A percentile compares a stretch with the other conserved stretches of the same genome.
Evolutionary conservation across 129 eudicot genomes (phyloP).

Genomic region (Escallonia rubra): DNA sequence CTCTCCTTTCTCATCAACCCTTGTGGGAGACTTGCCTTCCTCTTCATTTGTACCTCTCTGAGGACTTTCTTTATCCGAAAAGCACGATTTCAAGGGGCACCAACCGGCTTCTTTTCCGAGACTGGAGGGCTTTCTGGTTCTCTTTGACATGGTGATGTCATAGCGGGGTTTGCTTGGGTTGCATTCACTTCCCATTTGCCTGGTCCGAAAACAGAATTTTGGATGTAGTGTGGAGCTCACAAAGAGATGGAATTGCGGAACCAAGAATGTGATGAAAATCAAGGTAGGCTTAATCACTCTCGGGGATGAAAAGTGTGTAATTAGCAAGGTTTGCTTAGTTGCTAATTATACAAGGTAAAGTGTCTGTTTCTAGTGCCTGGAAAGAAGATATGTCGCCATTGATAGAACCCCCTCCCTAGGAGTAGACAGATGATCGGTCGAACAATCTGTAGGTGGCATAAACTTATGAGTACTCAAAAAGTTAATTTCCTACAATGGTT

Average conservation of each 20-base stretch:
- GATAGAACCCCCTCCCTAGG: background rate
- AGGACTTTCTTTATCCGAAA: constrained; percentile 6
- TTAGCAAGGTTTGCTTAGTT: constrained; percentile 26
- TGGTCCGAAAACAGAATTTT: background rate
- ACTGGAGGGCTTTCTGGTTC: constrained; percentile 46
- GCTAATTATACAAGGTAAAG: constrained; percentile 7
- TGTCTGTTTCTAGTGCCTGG: constrained; percentile 17
- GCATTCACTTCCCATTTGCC: constrained; percentile 48
- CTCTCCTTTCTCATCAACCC: constrained; percentile 11
- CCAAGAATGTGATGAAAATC: constrained; percentile 6
- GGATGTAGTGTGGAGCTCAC: constrained; percentile 1
- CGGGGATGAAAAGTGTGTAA: constrained; percentile 16
- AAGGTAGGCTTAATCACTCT: background rate
- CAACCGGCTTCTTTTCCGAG: constrained; percentile 1
- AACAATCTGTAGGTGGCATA: too few species aligned
- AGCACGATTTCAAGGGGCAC: background rate
- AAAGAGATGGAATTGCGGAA: background rate
- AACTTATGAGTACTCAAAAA: too few species aligned
- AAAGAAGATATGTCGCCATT: background rate
- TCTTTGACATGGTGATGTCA: constrained; percentile 60
- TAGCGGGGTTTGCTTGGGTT: constrained; percentile 34
- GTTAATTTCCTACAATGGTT: too few species aligned
- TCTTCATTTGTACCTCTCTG: constrained; percentile 13
- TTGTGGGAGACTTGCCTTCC: background rate
- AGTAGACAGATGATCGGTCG: background rate